A percentile compares a stretch with the other conserved stretches of the same genome.
Evolutionary conservation across 2,329 filamentous ascomycete genomes (phyloP).

Genomic region (Colletotrichum eleusines): DNA sequence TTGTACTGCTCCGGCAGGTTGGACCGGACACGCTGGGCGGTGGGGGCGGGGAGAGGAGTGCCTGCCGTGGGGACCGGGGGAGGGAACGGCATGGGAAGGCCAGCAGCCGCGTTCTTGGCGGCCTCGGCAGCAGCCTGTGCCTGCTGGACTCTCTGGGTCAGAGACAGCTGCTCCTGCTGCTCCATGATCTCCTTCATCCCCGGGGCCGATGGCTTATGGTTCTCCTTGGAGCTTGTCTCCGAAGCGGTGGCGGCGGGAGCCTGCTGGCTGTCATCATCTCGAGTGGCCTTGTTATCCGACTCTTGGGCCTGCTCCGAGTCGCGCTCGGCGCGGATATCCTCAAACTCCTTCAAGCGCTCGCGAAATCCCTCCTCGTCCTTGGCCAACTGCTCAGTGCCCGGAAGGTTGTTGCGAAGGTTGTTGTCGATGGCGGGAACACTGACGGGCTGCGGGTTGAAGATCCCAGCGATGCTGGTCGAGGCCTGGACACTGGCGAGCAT

Average conservation of each 20-base stretch:
- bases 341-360: conserved; percentile 86
- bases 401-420: conserved; percentile 60
- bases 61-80: conserved; percentile 79
- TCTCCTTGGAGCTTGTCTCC: conserved; percentile 39
- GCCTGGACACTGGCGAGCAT: conserved; percentile 59
- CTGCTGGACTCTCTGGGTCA: conserved; percentile 88
- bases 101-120: conserved; percentile 65
- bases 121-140: conserved; percentile 65
- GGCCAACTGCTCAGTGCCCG: conserved; percentile 62
- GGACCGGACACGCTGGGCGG: conserved; percentile 85
- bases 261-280: conserved; percentile 41
- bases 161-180: conserved; percentile 63
- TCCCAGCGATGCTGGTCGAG: conserved; percentile 44
- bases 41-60: conserved; percentile 88
- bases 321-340: conserved; percentile 79
- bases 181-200: conserved; percentile 42
- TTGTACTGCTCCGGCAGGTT: conserved; percentile 82
- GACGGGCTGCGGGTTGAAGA: conserved; percentile 54
- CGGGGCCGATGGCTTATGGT: conserved; percentile 32
- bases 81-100: conserved; percentile 81
- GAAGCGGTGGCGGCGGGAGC: conserved; percentile 29
- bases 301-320: conserved; percentile 65
- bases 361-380: conserved; percentile 70
- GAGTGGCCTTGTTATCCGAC: conserved; percentile 42
- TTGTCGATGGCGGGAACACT: conserved; percentile 53